Evolutionary conservation across 2,329 filamentous ascomycete species (phyloP), one percentile per base, ranked within the genome.

Genomic region (Beauveria varroae): DNA sequence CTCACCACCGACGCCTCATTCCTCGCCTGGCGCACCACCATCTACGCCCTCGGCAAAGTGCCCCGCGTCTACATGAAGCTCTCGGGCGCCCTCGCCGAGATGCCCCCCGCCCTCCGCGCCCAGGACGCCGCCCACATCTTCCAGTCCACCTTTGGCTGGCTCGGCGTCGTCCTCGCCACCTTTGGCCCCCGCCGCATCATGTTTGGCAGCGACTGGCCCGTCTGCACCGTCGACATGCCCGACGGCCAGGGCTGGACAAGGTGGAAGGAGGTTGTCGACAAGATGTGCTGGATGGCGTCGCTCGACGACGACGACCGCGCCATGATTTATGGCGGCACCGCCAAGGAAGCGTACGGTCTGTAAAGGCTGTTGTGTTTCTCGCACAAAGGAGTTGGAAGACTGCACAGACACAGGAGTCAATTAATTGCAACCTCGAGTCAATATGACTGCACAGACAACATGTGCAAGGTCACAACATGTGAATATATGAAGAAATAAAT

Each of bases 191-290:
- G 78, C 24, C 81, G 91, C 65, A 81, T 95, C 70, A 92, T 98
- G 87, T 97, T 95, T 73, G 93, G 88, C 26, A 93, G 89, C 65
- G 92, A 97, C 73, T 98, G 93, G 93, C 93, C 93, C 2, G 88
- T 97, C 1, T 96, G 91, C 75, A 93, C 91, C 64, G 76, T 91
- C 28, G 68, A 72, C 66, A 34, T 67, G 52, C 52, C 52, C 1
- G 79, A 79, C 47, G 76, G 81, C 53, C 74, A 78, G n/a, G 57
- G 37, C 37, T 96, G 92, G 91, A 75, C 77, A 41, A 83, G 87
- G 67, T 97, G 93, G 93, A 83, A 79, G 65, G 79, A 78, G 22
- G 78, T 95, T 1, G 88, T 96, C 20, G 84, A 87, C 64, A 78
- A 78, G 65, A 79, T 90, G 67, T 83, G 92, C 65, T 79, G 81